Evolutionary conservation across 208 protist genomes (phyloP), one percentile per base, ranked within the genome.

Genomic region (Polymyxa betae): DNA sequence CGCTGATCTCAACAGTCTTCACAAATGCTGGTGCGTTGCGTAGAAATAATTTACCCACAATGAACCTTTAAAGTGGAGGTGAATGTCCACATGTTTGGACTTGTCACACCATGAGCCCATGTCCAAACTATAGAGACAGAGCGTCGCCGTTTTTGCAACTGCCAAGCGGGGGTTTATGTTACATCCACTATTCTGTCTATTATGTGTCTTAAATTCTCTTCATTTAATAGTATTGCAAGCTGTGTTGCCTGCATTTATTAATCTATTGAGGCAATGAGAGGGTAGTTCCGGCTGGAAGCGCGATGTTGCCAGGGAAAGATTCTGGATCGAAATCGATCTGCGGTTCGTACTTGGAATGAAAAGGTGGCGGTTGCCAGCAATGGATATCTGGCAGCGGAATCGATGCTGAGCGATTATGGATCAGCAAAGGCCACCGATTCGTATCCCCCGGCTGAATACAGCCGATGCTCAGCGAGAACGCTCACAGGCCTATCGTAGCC

Each of bases 381-480:
- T 24, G 24, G 24, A 24, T 60, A 60, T 24, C 5, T 29, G 12
- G 49, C 49, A 24, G 5, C 49, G 24, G 24, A 29, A 60, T 60
- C 49, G 5, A 60, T 60, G 24, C 24, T 24, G 24, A 60, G 49
- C 24, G 49, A 60, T 29, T 60, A 24, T 5, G 49, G 12, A 24
- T 29, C 49, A 24, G 24, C 24, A 60, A 29, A 29, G 49, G 12
- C 49, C 5, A 60, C 49, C 49, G 24, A 24, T 60, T 60, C 49
- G 49, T 24, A 82, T 82, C 72, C 72, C 72, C 5, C n/a, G 72
- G n/a, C 72, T 82, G 5, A 82, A 43, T n/a, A 82, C 72, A 43
- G 72, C 72, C 12, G 72, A 82, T 82, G 72, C 72, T 12, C n/a
- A 43, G 5, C 72, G 72, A 5, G 72, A 82, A 43, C 72, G 72